These are phyloP conservation scores for Phaeodactylum tricornutum DNA, from an alignment of 108 stramenopile genomes.

Conservation along the genomic window DNA sequence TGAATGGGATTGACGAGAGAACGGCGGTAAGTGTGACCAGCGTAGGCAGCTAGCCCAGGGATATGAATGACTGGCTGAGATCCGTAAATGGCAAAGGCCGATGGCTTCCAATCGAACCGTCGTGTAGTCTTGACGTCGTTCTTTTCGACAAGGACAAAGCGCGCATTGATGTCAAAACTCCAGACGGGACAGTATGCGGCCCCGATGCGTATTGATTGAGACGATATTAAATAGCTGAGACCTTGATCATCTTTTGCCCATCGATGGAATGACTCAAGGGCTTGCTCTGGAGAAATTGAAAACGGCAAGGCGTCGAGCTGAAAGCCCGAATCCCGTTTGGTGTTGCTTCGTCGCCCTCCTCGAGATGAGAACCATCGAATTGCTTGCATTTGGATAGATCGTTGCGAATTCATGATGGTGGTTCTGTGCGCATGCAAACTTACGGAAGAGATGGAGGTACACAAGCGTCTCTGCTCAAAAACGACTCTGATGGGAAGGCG, in stretches of 20 bases:
- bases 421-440: too few species aligned
- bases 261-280: constrained; percentile 46
- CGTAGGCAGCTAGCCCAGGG: constrained; percentile 64
- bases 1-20: constrained; percentile 69
- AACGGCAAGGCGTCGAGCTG: constrained; percentile 62
- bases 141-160: constrained; percentile 28
- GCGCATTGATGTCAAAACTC: constrained; percentile 69
- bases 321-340: constrained; percentile 13
- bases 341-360: neutral
- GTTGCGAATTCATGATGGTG: too few species aligned
- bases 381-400: too few species aligned
- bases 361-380: constrained; percentile 16
- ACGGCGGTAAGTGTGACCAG: constrained; percentile 67
- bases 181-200: constrained; percentile 67
- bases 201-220: constrained; percentile 27
- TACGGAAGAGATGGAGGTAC: too few species aligned
- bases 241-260: constrained; percentile 72
- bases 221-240: constrained; percentile 40
- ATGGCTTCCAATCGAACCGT: constrained; percentile 30
- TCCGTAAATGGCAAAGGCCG: constrained; percentile 34
- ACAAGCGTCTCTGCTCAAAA: too few species aligned
- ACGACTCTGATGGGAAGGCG: too few species aligned
- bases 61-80: constrained; percentile 40
- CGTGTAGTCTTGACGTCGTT: neutral
- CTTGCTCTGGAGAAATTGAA: constrained; percentile 55